These are phyloP conservation scores for Aegilops umbellulata DNA, from an alignment of 176 grass and related monocot genomes.

Conservation along the genomic window DNA sequence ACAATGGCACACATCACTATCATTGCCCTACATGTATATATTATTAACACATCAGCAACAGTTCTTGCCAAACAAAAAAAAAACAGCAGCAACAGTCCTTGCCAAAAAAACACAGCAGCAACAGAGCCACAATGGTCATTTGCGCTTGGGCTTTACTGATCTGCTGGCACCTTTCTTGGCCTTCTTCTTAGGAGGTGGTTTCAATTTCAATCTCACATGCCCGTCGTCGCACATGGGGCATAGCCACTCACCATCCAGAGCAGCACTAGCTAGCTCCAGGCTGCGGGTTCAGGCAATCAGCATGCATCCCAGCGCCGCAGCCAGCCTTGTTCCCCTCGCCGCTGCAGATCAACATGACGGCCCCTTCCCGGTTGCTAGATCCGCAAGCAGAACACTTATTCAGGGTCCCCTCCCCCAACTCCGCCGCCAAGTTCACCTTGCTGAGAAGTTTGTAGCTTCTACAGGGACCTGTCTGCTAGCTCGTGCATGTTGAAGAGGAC, in stretches of 20 bases:
- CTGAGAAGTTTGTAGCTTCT: conserved; percentile 41
- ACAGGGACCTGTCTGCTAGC: conserved; percentile 60
- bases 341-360: conserved; percentile 49
- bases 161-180: conserved; percentile 12
- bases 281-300: conserved; percentile 47
- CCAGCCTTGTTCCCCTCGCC: conserved; percentile 9
- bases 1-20: not conserved
- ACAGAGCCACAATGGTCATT: not conserved
- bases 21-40: not conserved
- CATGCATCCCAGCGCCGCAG: conserved; percentile 54
- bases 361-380: conserved; percentile 41
- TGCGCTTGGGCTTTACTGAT: conserved; percentile 22
- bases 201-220: not conserved
- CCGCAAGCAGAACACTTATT: conserved; percentile 54
- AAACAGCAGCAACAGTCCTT: too few species aligned
- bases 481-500: conserved; percentile 69
- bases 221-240: conserved; percentile 51
- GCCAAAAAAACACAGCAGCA: not conserved
- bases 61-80: too few species aligned
- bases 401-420: not conserved
- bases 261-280: conserved; percentile 4
- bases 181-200: conserved; percentile 1
- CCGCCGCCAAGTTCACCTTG: not conserved
- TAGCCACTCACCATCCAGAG: conserved; percentile 56
- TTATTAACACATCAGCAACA: not conserved